A percentile compares a stretch with the other conserved stretches of the same genome.
These are phyloP conservation scores for Sambucus nigra DNA, from an alignment of 129 eudicot genomes.

Conservation along the genomic window DNA sequence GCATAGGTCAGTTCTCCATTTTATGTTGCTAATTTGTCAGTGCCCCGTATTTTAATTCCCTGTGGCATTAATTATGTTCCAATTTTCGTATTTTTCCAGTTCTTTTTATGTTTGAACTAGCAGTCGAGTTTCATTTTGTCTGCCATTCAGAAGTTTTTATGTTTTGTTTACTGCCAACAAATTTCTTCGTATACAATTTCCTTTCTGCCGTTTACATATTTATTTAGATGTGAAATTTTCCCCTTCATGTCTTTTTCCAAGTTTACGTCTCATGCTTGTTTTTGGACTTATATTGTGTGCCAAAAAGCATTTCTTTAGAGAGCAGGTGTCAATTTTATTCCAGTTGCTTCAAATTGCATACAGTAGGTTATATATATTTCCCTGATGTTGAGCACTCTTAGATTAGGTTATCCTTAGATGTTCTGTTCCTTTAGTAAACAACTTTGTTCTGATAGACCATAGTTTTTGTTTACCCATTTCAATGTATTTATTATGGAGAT, in stretches of 20 bases:
- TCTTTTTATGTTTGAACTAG: constrained; percentile 25
- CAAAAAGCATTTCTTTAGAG: constrained; percentile 11
- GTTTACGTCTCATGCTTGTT: neutral
- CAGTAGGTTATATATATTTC: neutral
- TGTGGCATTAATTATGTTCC: constrained; percentile 28
- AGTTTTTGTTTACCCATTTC: too few relatives aligned
- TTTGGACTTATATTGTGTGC: constrained; percentile 6
- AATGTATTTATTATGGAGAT: too few relatives aligned
- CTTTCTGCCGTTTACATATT: constrained; percentile 9
- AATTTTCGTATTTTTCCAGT: constrained; percentile 18
- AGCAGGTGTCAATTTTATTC: constrained; percentile 8
- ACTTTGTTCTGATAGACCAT: too few relatives aligned
- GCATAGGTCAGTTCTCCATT: constrained; percentile 83
- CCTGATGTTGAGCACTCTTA: neutral
- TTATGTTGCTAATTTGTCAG: constrained; percentile 40
- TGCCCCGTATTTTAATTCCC: constrained; percentile 38
- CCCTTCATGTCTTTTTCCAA: constrained; percentile 8
- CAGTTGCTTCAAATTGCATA: constrained; percentile 12
- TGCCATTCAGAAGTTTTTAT: constrained; percentile 13
- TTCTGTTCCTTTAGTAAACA: neutral
- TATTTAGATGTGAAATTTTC: constrained; percentile 4
- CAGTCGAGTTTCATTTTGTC: constrained; percentile 32
- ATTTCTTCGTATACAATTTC: constrained; percentile 4
- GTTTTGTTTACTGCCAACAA: neutral
- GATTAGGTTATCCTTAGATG: neutral